Evolutionary conservation across 768 basidiomycete genomes (phyloP).

Genomic region (Boletus pseudo-olivaceus): DNA sequence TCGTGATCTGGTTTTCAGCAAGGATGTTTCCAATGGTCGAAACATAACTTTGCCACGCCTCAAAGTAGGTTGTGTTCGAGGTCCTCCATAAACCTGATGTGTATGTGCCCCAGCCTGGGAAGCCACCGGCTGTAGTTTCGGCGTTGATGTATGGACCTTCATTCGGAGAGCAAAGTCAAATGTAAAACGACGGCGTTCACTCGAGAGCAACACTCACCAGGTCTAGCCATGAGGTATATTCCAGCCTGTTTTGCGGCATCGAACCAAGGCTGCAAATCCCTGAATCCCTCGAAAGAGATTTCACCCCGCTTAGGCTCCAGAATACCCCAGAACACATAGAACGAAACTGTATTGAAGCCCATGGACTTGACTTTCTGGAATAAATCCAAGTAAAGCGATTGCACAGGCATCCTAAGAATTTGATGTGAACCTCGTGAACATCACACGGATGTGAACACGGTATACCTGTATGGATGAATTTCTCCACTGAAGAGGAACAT

Average conservation of each 20-base stretch:
- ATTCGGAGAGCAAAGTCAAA: background rate
- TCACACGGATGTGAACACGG: background rate
- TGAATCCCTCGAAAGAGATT: conserved; percentile 51
- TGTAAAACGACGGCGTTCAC: background rate
- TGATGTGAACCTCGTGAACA: background rate
- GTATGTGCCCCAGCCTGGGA: conserved; percentile 59
- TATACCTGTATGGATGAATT: conserved; percentile 54
- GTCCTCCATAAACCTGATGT: conserved; percentile 48
- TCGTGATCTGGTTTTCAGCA: conserved; percentile 53
- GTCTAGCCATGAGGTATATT: conserved; percentile 27
- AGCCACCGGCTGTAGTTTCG: conserved; percentile 37
- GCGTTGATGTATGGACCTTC: conserved; percentile 30
- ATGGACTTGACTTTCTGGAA: conserved; percentile 58
- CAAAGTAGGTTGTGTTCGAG: conserved; percentile 43
- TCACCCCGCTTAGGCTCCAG: conserved; percentile 41
- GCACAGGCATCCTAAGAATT: conserved; percentile 33
- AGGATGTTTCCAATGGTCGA: conserved; percentile 47
- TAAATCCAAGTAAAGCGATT: conserved; percentile 41
- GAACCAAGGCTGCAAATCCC: conserved; percentile 28
- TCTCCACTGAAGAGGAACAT: conserved; percentile 60
- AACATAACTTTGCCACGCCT: conserved; percentile 57
- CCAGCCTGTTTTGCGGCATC: conserved; percentile 29
- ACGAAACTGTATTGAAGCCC: conserved; percentile 41
- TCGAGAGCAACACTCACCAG: conserved; percentile 11
- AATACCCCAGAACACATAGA: conserved; percentile 57